Conservation (phyloP, 2,329 filamentous ascomycete species). For the Coleophoma crateriformis region DNA sequence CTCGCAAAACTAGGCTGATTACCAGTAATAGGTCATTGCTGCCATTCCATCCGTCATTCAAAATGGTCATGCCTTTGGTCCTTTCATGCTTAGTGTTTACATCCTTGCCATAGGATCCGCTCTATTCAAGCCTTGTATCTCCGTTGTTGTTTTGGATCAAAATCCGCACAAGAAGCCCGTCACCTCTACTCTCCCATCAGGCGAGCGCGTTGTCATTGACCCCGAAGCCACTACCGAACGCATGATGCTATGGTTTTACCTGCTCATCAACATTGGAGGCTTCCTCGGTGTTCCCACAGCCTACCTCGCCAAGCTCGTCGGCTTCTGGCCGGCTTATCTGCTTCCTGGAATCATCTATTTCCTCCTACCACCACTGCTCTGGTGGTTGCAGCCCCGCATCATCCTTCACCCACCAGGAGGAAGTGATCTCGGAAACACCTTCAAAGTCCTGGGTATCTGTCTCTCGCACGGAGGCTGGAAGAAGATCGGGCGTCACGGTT, state of each 20-base stretch:
- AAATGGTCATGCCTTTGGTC: conserved; percentile 60
- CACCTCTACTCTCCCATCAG: conserved; percentile 40
- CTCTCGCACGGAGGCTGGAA: conserved; percentile 56
- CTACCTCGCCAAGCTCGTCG: conserved; percentile 39
- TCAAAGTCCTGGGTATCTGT: conserved; percentile 34
- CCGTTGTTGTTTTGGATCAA: conserved; percentile 57
- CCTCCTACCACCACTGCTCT: conserved; percentile 46
- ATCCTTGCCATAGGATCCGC: conserved; percentile 32
- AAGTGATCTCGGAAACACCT: conserved; percentile 39
- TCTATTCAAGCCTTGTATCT: conserved; percentile 68
- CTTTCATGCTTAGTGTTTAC: conserved; percentile 21
- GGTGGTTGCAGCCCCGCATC: conserved; percentile 32
- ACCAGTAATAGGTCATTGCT: conserved; percentile 33
- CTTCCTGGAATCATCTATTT: conserved; percentile 55
- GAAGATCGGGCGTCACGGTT: conserved; percentile 48
- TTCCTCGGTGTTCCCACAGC: conserved; percentile 35
- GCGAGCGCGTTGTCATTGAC: conserved; percentile 55
- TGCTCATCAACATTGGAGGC: conserved; percentile 64
- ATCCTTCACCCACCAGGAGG: conserved; percentile 39
- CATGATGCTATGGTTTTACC: conserved; percentile 48
- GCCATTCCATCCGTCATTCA: conserved; percentile 50
- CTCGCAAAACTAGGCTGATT: too few relatives aligned
- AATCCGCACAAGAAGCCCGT: conserved; percentile 34
- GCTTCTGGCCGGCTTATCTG: conserved; percentile 42
- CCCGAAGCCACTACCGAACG: conserved; percentile 51